These are phyloP conservation scores for Corymbia citriodora DNA, from an alignment of 441 rosid genomes.

Conservation along the genomic window DNA sequence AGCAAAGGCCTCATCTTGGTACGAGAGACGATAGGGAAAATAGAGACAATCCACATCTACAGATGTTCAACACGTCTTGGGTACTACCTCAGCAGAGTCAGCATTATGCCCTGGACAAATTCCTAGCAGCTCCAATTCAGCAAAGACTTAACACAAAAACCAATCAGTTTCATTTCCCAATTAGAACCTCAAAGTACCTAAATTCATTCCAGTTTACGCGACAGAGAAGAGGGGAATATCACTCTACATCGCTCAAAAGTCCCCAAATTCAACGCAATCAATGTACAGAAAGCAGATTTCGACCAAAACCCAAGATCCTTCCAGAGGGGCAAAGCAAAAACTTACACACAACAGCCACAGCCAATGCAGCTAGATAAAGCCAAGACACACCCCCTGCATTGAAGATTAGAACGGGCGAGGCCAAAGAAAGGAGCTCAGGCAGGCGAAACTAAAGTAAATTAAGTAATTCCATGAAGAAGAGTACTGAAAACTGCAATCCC, in stretches of 20 bases:
- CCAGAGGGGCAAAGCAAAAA: neutral
- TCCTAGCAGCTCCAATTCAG: neutral
- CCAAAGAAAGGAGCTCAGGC: neutral
- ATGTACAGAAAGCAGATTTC: neutral
- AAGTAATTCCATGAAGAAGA: neutral
- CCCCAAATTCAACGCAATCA: neutral
- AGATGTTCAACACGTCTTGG: conserved; percentile 17
- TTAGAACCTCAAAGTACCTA: neutral
- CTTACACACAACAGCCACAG: neutral
- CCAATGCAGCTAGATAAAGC: neutral
- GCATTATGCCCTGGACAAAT: conserved; percentile 4
- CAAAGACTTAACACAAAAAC: neutral
- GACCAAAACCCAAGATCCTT: neutral
- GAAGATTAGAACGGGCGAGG: neutral
- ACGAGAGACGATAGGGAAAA: neutral
- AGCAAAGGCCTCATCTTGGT: conserved; percentile 3
- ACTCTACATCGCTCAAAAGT: neutral
- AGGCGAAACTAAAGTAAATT: neutral
- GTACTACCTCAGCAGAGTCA: conserved; percentile 35
- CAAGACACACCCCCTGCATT: neutral
- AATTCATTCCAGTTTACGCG: neutral
- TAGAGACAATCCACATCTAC: conserved; percentile 14
- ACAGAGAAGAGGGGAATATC: neutral
- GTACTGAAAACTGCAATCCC: neutral
- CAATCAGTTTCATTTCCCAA: neutral